Conservation (phyloP, 495 filamentous ascomycete genomes). For the Aspergillus asperescens region DNA sequence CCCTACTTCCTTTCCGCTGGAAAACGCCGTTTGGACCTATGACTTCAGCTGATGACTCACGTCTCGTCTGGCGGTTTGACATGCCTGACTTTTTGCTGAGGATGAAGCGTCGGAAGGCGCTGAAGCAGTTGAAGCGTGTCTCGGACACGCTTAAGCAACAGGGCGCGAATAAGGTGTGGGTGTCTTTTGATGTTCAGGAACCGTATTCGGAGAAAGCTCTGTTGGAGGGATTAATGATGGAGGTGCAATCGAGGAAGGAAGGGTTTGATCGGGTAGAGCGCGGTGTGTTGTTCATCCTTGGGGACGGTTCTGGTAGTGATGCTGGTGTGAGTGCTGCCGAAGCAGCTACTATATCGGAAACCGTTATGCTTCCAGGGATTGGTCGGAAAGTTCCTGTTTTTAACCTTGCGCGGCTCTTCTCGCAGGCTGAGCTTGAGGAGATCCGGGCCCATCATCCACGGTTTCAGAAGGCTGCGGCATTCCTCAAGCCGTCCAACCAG, state of each 20-base stretch:
- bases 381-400: constrained; percentile 40
- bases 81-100: constrained; percentile 59
- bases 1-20: constrained; percentile 35
- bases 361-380: constrained; percentile 27
- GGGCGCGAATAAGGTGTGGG: constrained; percentile 33
- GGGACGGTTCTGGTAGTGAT: constrained; percentile 9
- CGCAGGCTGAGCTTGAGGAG: constrained; percentile 25
- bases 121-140: constrained; percentile 33
- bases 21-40: constrained; percentile 31
- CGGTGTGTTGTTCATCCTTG: constrained; percentile 30
- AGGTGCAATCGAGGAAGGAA: constrained; percentile 23
- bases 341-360: constrained; percentile 16
- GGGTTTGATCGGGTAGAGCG: constrained; percentile 25
- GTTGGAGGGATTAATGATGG: constrained; percentile 18
- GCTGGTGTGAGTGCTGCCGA: constrained; percentile 1
- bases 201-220: constrained; percentile 28
- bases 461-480: constrained; percentile 28
- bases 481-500: constrained; percentile 32
- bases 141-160: constrained; percentile 20
- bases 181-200: constrained; percentile 18
- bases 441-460: constrained; percentile 24
- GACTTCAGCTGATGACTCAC: constrained; percentile 20
- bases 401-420: constrained; percentile 38
- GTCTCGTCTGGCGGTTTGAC: constrained; percentile 58
- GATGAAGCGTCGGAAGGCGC: constrained; percentile 45